phyloP scores from a whole-genome alignment of 352 stramenopile species.

The Phytophthora litchii region DNA sequence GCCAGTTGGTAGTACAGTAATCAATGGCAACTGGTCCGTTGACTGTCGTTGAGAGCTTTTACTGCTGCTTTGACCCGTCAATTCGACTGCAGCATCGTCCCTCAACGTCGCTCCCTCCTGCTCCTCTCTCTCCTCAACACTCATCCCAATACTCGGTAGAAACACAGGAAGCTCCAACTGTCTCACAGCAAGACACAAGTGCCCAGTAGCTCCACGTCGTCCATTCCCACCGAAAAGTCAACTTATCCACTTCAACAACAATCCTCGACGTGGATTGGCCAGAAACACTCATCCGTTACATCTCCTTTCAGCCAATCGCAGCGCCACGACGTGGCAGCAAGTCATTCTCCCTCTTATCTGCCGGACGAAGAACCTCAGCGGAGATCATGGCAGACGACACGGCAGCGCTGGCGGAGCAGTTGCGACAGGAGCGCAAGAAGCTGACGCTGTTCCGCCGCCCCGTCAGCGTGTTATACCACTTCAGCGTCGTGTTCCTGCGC shows the following conservation, averaged over 20 bases:
- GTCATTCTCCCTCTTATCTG: slow-evolving; percentile 23
- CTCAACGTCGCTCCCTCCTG: not conserved
- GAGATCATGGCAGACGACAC: slow-evolving; percentile 26
- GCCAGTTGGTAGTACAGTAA: not conserved
- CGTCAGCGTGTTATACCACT: slow-evolving; percentile 82
- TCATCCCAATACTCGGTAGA: not conserved
- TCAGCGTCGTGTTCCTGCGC: slow-evolving; percentile 72
- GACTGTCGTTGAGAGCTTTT: not conserved
- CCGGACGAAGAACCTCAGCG: slow-evolving; percentile 10
- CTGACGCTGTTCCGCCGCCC: slow-evolving; percentile 84
- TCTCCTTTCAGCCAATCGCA: slow-evolving; percentile 28
- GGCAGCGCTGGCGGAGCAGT: slow-evolving; percentile 49
- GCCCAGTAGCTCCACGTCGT: slow-evolving; percentile 41
- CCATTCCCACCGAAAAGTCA: too few relatives aligned
- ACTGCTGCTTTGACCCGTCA: slow-evolving; percentile 1
- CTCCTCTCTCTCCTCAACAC: not conserved
- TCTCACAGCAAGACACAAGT: slow-evolving; percentile 43
- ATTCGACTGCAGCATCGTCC: not conserved
- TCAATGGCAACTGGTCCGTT: slow-evolving; percentile 1
- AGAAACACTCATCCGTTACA: not conserved
- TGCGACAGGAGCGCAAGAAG: slow-evolving; percentile 82
- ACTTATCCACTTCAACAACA: slow-evolving; percentile 19
- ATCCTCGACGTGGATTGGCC: slow-evolving; percentile 10
- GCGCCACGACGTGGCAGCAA: not conserved
- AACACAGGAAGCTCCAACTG: slow-evolving; percentile 14